Conservation (phyloP, 202 grass and related monocot genomes). For the Carex arenaria region DNA sequence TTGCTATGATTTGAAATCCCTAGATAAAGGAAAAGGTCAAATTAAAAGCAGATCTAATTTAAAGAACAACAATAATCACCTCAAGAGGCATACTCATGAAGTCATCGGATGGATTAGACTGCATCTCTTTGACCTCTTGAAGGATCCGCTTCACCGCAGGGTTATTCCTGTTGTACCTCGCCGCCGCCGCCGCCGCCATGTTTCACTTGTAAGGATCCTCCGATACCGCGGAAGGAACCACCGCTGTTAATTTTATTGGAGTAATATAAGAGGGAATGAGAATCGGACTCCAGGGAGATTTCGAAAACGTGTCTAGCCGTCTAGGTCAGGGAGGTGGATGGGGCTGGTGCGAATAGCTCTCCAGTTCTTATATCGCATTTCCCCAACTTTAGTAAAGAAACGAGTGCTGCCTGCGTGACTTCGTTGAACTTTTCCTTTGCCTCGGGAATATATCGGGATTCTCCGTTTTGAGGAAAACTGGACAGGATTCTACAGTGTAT, state of each 20-base stretch:
- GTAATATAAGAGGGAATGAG: background rate
- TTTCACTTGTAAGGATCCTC: background rate
- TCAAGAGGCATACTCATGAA: conserved; percentile 92
- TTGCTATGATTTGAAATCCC: background rate
- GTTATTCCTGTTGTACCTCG: conserved; percentile 86
- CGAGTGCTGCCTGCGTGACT: background rate
- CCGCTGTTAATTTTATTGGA: background rate
- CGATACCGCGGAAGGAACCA: conserved; percentile 7
- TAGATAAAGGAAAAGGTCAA: background rate
- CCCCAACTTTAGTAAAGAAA: background rate
- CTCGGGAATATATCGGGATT: background rate
- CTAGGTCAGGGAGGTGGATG: background rate
- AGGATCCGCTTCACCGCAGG: conserved; percentile 99
- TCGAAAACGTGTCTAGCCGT: background rate
- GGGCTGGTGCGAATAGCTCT: background rate
- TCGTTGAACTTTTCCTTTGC: background rate
- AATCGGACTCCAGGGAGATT: background rate
- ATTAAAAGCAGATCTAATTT: conserved; percentile 27
- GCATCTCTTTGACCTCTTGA: conserved; percentile 99
- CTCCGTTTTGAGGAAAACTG: background rate
- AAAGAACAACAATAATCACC: conserved; percentile 36
- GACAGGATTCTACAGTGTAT: background rate
- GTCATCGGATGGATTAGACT: conserved; percentile 89
- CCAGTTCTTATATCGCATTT: background rate
- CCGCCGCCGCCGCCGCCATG: conserved; percentile 12